These are phyloP conservation scores for Fusarium bulbicola DNA, from an alignment of 2,329 filamentous ascomycete genomes.

Conservation along the genomic window DNA sequence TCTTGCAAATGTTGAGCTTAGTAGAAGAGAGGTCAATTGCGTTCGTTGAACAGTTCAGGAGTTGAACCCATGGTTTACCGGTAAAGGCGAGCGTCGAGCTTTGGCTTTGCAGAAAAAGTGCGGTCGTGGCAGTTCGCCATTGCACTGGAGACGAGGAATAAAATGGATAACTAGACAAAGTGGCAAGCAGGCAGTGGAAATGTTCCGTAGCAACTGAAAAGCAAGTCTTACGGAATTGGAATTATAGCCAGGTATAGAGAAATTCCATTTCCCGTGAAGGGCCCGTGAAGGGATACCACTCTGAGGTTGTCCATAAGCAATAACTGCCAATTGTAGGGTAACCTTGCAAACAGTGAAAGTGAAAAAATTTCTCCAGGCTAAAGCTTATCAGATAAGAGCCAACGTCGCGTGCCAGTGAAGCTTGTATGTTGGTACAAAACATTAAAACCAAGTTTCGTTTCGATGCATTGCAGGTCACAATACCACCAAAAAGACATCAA, in stretches of 20 bases:
- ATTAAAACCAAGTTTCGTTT: background rate
- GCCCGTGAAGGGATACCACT: background rate
- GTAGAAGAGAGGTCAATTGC: too few species aligned
- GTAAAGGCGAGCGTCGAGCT: too few species aligned
- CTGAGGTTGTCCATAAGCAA: background rate
- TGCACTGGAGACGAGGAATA: accelerated
- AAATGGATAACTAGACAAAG: accelerated
- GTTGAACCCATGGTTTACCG: accelerated
- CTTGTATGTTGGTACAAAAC: background rate
- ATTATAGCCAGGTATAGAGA: background rate
- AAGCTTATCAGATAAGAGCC: background rate
- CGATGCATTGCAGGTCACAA: accelerated
- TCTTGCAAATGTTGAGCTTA: background rate
- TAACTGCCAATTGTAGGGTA: background rate
- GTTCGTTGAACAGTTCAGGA: accelerated
- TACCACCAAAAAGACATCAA: accelerated
- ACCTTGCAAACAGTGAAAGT: too few species aligned
- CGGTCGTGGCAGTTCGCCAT: accelerated
- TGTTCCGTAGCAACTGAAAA: accelerated
- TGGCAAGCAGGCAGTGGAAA: background rate
- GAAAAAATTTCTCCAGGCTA: background rate
- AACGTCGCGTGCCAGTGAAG: accelerated
- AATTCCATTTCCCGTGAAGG: accelerated
- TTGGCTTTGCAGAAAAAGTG: accelerated
- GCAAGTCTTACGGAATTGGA: accelerated